Conservation (phyloP, 257 asterid species). For the Fraxinus excelsior region DNA sequence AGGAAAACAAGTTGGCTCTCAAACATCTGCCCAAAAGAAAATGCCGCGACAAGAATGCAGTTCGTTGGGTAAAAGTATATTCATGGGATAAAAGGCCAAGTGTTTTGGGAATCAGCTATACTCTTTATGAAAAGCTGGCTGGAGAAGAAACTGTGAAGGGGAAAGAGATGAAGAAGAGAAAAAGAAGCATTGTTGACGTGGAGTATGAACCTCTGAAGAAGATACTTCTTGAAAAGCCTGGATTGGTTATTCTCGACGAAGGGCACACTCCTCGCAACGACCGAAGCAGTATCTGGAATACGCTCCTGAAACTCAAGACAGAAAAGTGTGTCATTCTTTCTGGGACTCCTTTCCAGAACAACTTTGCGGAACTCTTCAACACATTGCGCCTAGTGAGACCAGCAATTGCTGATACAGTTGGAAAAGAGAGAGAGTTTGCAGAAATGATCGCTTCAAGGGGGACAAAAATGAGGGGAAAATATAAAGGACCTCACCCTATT, state of each 20-base stretch:
- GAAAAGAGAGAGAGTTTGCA: constrained; percentile 31
- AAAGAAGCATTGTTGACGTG: background rate
- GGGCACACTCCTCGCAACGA: constrained; percentile 67
- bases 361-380: constrained; percentile 25
- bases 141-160: constrained; percentile 29
- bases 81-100: constrained; percentile 43
- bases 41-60: constrained; percentile 1
- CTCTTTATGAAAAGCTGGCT: constrained; percentile 43
- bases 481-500: background rate
- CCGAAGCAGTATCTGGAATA: constrained; percentile 54
- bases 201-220: constrained; percentile 23
- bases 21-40: background rate
- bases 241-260: constrained; percentile 61
- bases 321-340: constrained; percentile 48
- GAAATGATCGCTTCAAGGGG: constrained; percentile 30
- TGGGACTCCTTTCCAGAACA: constrained; percentile 77
- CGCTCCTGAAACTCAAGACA: constrained; percentile 38
- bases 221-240: constrained; percentile 53
- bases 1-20: constrained; percentile 14
- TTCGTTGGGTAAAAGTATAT: constrained; percentile 44
- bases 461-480: background rate
- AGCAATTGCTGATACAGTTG: constrained; percentile 36
- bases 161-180: constrained; percentile 10
- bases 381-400: constrained; percentile 11
- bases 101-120: constrained; percentile 58